Evolutionary conservation across 345 rosid species (phyloP).

Genomic region (Abelmoschus esculentus): DNA sequence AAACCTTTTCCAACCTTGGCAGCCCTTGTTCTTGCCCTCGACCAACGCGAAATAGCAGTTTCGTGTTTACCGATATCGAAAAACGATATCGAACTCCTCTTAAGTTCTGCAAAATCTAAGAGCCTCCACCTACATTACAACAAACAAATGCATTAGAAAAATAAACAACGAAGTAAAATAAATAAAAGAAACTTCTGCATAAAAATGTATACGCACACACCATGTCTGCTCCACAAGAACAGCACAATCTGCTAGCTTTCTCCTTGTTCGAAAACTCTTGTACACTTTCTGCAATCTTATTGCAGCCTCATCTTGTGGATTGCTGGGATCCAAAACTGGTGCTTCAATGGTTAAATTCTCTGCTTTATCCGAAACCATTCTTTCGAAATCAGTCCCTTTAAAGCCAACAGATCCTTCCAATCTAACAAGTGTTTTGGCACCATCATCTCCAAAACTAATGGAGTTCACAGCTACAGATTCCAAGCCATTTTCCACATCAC

Average conservation of each 20-base stretch:
- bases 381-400: not conserved
- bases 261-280: slow-evolving; percentile 85
- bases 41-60: slow-evolving; percentile 92
- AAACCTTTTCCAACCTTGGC: slow-evolving; percentile 96
- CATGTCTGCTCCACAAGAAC: slow-evolving; percentile 85
- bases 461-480: slow-evolving; percentile 73
- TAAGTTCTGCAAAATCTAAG: slow-evolving; percentile 77
- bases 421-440: slow-evolving; percentile 46
- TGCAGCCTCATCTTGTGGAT: slow-evolving; percentile 78
- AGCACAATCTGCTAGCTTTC: slow-evolving; percentile 93
- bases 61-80: slow-evolving; percentile 85
- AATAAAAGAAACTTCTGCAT: slow-evolving; percentile 40
- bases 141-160: slow-evolving; percentile 35
- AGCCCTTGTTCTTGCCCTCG: slow-evolving; percentile 85
- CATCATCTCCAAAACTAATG: slow-evolving; percentile 62
- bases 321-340: slow-evolving; percentile 37
- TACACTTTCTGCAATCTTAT: slow-evolving; percentile 80
- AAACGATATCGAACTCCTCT: slow-evolving; percentile 79
- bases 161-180: slow-evolving; percentile 2
- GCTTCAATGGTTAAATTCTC: not conserved
- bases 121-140: slow-evolving; percentile 67
- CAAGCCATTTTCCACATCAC: slow-evolving; percentile 46
- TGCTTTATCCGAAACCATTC: not conserved
- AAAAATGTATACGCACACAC: slow-evolving; percentile 21
- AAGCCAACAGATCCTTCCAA: slow-evolving; percentile 61